These are phyloP conservation scores for Kockovaella imperatae DNA, from an alignment of 768 basidiomycete species.

Conservation along the genomic window DNA sequence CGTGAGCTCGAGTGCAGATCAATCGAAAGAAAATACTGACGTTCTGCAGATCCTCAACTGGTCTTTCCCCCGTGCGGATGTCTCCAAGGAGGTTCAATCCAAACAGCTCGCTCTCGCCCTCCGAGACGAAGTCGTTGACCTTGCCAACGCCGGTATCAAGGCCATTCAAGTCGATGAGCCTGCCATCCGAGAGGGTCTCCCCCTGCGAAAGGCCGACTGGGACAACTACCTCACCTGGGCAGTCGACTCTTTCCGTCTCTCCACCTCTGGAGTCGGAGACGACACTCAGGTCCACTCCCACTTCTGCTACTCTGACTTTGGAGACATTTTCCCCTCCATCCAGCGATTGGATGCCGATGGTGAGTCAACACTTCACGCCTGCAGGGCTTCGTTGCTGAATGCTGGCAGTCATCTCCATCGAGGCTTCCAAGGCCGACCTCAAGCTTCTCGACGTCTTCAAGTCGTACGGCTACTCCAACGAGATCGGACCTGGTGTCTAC, in stretches of 20 bases:
- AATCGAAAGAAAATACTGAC: constrained; percentile 9
- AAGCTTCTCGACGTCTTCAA: constrained; percentile 94
- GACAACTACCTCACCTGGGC: constrained; percentile 94
- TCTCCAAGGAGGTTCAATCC: constrained; percentile 90
- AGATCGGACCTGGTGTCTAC: constrained; percentile 94
- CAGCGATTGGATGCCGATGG: constrained; percentile 93
- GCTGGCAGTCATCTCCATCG: constrained; percentile 99
- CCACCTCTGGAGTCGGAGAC: constrained; percentile 91
- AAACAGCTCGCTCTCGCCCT: constrained; percentile 96
- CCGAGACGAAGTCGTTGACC: constrained; percentile 95
- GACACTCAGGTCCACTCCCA: constrained; percentile 96
- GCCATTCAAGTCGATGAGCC: constrained; percentile 99
- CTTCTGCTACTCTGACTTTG: constrained; percentile 72
- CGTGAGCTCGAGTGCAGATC: constrained; percentile 1
- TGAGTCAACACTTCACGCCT: no score
- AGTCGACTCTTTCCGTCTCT: constrained; percentile 95
- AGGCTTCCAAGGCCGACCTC: constrained; percentile 97
- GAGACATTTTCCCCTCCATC: constrained; percentile 96
- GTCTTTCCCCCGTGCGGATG: constrained; percentile 99
- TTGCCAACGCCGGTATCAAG: constrained; percentile 90
- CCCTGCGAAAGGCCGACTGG: constrained; percentile 94
- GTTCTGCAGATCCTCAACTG: constrained; percentile 88
- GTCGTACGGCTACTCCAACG: constrained; percentile 88
- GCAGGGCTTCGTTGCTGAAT: no score
- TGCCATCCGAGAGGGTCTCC: constrained; percentile 97